These are phyloP conservation scores for Peronospora belbahrii DNA, from an alignment of 352 stramenopile species.

Conservation along the genomic window DNA sequence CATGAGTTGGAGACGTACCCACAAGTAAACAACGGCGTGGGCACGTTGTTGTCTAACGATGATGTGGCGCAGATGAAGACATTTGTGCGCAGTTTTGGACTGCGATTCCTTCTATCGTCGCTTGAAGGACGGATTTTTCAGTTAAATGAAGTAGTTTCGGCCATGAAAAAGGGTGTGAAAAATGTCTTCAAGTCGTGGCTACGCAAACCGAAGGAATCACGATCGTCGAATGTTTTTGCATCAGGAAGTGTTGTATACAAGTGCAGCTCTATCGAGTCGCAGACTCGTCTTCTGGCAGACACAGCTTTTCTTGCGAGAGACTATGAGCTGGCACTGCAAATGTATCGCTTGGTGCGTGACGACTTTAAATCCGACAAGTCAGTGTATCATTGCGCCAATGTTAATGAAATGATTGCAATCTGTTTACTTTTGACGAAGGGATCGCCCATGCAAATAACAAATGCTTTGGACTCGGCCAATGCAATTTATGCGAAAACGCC, in stretches of 20 bases:
- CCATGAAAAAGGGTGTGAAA: conserved; percentile 88
- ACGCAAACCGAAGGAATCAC: conserved; percentile 80
- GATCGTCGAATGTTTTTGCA: conserved; percentile 10
- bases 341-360: conserved; percentile 86
- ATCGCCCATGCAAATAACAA: conserved; percentile 78
- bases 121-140: conserved; percentile 81
- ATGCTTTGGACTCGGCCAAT: conserved; percentile 63
- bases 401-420: conserved; percentile 86
- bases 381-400: conserved; percentile 68
- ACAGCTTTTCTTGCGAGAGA: conserved; percentile 87
- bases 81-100: conserved; percentile 72
- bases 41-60: conserved; percentile 51
- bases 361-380: conserved; percentile 89
- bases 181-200: conserved; percentile 90
- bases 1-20: conserved; percentile 27
- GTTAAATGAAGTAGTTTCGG: conserved; percentile 84
- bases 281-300: conserved; percentile 84
- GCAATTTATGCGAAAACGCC: conserved; percentile 57
- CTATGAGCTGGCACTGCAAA: conserved; percentile 84
- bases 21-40: conserved; percentile 22
- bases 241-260: conserved; percentile 49
- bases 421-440: conserved; percentile 73
- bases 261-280: conserved; percentile 82
- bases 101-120: conserved; percentile 69
- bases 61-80: conserved; percentile 53